Conservation (phyloP, 306 rosid genomes). For the Geum urbanum region DNA sequence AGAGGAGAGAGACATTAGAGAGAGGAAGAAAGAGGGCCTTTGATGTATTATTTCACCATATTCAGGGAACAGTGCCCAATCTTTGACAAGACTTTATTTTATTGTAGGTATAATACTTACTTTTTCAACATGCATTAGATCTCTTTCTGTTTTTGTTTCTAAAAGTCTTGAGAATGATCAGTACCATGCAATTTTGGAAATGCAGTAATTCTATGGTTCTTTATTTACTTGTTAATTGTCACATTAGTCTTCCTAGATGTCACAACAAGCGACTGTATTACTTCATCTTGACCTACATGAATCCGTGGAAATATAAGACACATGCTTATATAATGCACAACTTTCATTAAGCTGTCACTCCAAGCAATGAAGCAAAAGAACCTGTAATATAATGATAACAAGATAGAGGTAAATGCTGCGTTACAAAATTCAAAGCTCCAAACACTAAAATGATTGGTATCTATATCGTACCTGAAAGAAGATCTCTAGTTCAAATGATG, state of each 20-base stretch:
- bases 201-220: neutral
- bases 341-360: neutral
- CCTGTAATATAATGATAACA: neutral
- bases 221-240: neutral
- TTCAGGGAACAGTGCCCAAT: neutral
- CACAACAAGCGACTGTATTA: neutral
- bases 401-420: neutral
- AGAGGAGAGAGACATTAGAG: neutral
- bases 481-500: slow-evolving; percentile 95
- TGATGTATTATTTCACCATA: neutral
- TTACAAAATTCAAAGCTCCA: neutral
- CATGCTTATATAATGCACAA: neutral
- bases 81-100: neutral
- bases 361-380: neutral
- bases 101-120: neutral
- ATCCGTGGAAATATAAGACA: neutral
- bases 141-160: neutral
- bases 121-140: neutral
- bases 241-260: slow-evolving; percentile 5
- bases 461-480: slow-evolving; percentile 64
- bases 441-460: neutral
- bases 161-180: neutral
- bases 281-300: neutral
- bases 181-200: neutral
- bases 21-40: neutral